A percentile compares a stretch with the other conserved stretches of the same genome.
phyloP scores from a whole-genome alignment of 441 rosid species.

The Hura crepitans region DNA sequence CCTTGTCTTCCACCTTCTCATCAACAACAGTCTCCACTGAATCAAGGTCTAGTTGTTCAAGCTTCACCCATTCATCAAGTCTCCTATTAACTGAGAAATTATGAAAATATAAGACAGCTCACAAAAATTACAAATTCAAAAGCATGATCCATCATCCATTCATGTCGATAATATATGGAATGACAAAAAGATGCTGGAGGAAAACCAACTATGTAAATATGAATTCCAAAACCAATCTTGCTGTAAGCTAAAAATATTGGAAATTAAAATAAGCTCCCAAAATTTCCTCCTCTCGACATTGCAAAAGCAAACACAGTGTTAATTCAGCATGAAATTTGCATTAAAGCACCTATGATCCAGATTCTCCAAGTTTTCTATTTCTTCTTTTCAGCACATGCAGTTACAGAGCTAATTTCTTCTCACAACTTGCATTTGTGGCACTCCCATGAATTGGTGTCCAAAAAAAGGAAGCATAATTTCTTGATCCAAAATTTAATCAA shows the following conservation, averaged over 20 bases:
- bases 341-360: not conserved
- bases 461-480: not conserved
- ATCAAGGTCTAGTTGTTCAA: slow-evolving; percentile 86
- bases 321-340: not conserved
- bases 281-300: not conserved
- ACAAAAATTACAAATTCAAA: not conserved
- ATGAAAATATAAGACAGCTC: not conserved
- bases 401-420: not conserved
- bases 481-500: too few relatives aligned
- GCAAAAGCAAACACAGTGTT: not conserved
- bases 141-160: not conserved
- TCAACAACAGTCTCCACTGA: slow-evolving; percentile 92
- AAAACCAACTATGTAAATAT: not conserved
- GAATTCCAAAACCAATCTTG: not conserved
- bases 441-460: not conserved
- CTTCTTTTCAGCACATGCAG: not conserved
- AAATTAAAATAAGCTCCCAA: not conserved
- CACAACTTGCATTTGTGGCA: not conserved
- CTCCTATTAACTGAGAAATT: slow-evolving; percentile 74
- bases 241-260: not conserved
- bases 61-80: slow-evolving; percentile 98
- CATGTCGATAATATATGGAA: not conserved
- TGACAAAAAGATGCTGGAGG: slow-evolving; percentile 6
- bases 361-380: not conserved
- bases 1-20: slow-evolving; percentile 99